Conservation (phyloP, 164 flowering plant species). For the Liriodendron chinense region DNA sequence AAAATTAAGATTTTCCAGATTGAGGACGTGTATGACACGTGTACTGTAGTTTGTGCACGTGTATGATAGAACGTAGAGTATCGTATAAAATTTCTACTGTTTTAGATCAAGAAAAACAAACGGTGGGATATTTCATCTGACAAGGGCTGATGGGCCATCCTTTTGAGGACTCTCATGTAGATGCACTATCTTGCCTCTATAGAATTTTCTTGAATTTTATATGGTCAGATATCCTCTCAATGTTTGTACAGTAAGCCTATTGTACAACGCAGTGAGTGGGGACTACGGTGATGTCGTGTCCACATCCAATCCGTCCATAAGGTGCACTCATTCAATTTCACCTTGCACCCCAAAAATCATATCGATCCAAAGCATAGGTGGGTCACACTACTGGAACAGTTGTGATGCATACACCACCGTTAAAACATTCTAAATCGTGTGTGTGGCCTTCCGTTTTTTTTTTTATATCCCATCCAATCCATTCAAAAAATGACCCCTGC, state of each 20-base stretch:
- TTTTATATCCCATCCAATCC: too few species aligned
- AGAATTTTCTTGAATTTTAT: not conserved
- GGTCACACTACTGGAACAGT: too few species aligned
- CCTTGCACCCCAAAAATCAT: not conserved
- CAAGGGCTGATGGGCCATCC: not conserved
- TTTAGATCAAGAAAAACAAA: not conserved
- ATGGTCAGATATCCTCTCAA: not conserved
- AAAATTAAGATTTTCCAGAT: not conserved
- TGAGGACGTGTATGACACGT: not conserved
- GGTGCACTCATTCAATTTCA: not conserved
- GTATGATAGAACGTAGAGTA: not conserved
- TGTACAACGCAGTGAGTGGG: not conserved
- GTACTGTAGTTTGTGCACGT: not conserved
- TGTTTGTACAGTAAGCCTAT: not conserved
- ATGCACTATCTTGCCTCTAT: slow-evolving; percentile 8
- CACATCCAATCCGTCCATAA: not conserved
- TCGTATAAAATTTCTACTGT: not conserved
- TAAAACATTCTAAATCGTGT: too few species aligned
- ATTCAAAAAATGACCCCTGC: too few species aligned
- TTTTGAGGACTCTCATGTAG: slow-evolving; percentile 15
- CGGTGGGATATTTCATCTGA: not conserved
- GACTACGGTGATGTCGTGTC: not conserved
- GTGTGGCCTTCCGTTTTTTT: too few species aligned
- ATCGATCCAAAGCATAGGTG: not conserved
- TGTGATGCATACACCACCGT: too few species aligned